phyloP scores from a whole-genome alignment of 2,329 filamentous ascomycete genomes.

The Pseudocercospora vitis region DNA sequence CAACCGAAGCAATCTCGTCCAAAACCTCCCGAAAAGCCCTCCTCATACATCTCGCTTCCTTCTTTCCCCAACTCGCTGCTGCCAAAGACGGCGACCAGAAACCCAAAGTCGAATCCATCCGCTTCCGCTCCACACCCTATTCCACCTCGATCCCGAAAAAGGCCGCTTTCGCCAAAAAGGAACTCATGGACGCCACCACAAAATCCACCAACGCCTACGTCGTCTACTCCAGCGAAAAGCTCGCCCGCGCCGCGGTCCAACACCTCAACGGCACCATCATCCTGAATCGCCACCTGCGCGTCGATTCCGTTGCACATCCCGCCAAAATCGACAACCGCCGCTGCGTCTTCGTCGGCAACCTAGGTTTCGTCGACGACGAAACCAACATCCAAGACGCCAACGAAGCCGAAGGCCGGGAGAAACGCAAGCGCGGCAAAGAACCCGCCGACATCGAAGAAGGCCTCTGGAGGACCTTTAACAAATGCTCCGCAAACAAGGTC shows the following conservation, averaged over 20 bases:
- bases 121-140: conserved; percentile 92
- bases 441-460: conserved; percentile 91
- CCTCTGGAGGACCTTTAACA: conserved; percentile 76
- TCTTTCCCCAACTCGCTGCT: conserved; percentile 57
- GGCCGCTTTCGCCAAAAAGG: conserved; percentile 88
- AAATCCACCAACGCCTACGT: conserved; percentile 92
- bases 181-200: conserved; percentile 86
- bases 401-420: conserved; percentile 60
- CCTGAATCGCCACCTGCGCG: conserved; percentile 82
- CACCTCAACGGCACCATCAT: conserved; percentile 81
- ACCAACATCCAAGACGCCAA: conserved; percentile 62
- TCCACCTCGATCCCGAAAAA: conserved; percentile 81
- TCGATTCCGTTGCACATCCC: conserved; percentile 88
- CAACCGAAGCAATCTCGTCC: conserved; percentile 75
- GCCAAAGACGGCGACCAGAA: conserved; percentile 49
- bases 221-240: conserved; percentile 75
- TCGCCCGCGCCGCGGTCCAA: conserved; percentile 72
- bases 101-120: conserved; percentile 83
- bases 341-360: conserved; percentile 94
- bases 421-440: conserved; percentile 66
- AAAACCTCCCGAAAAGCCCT: conserved; percentile 78
- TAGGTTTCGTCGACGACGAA: conserved; percentile 94
- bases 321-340: conserved; percentile 77
- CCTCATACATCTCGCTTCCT: conserved; percentile 73
- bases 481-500: conserved; percentile 76